Conservation (phyloP, 2,329 filamentous ascomycete species). For the Fusarium armeniacum region DNA sequence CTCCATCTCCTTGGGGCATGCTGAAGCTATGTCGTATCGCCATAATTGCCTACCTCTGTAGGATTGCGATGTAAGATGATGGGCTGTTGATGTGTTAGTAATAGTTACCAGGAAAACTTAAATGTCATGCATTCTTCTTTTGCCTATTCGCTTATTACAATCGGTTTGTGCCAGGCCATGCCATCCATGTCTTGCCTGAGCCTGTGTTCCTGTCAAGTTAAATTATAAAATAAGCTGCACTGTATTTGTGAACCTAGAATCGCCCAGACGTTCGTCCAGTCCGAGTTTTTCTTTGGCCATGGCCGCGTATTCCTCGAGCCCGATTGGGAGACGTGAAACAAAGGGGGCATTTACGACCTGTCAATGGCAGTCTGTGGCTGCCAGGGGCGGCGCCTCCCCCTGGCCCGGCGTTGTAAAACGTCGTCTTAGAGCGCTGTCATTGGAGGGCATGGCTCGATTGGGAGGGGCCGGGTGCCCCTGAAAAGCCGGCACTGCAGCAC, state of each 20-base stretch:
- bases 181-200: conserved; percentile 21
- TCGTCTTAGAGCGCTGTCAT: conserved; percentile 22
- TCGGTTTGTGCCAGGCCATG: conserved; percentile 22
- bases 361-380: conserved; percentile 43
- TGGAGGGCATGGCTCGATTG: conserved; percentile 31
- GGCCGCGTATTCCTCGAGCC: conserved; percentile 39
- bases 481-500: conserved; percentile 24
- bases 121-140: conserved; percentile 36
- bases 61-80: conserved; percentile 18
- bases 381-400: conserved; percentile 48
- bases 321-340: conserved; percentile 49
- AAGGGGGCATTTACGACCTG: conserved; percentile 37
- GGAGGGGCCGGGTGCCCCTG: conserved; percentile 38
- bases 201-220: conserved; percentile 11
- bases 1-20: conserved; percentile 26
- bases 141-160: conserved; percentile 4
- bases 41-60: not conserved
- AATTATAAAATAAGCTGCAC: conserved; percentile 18
- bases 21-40: conserved; percentile 4
- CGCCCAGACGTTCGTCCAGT: conserved; percentile 6
- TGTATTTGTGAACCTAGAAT: conserved; percentile 15
- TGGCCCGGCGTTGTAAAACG: conserved; percentile 38
- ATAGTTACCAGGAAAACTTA: not conserved
- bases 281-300: conserved; percentile 16
- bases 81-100: conserved; percentile 8